Evolutionary conservation across 75 land plant genomes (phyloP), one percentile per base, ranked within the genome.

Genomic region (Sequoiadendron giganteum): DNA sequence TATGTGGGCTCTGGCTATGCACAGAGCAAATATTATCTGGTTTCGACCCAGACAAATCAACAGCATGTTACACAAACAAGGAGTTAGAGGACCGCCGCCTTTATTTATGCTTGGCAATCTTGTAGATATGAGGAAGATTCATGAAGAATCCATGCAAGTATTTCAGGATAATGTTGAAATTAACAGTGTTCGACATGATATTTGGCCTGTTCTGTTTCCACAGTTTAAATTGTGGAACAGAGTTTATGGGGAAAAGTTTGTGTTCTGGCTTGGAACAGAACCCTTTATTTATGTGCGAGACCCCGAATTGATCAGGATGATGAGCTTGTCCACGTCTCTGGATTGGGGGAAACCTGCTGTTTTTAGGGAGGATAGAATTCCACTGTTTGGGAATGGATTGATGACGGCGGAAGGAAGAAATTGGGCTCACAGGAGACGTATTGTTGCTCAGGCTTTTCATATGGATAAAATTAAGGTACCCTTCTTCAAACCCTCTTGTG

Each of bases 381-480:
- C 91, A 2, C 81, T 97, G 77, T 86, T 94, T 25, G 99, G 99
- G 30, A 87, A 90, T 39, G 95, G 99, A n/a, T 87, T 97, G 86
- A 38, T 93, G 15, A 91, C 88, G 87, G 92, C 96, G 16, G 91
- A 92, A 45, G 99, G 99, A 15, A 88, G 68, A 34, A 61, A 86
- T 7, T 97, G 99, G 99, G 94, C 90, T 13, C 92, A 90, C 40
- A 94, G 94, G 55, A 86, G 99, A 19, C 90, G 90, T 38, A 92
- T 91, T 19, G 86, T 97, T 39, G 90, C 93, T 10, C 97, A 94
- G 0, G 95, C 93, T 48, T 97, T 97, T 90, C 90, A 93, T 86
- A 86, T 91, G 83, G 96, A 95, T 42, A 92, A 94, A 70, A 91
- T 97, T 87, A 97, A 96, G 96, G 98, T 96, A 88, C 48, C 10